These are phyloP conservation scores for Kluyveromyces sp. DNA, from an alignment of 1,139 yeast genomes.

Conservation along the genomic window DNA sequence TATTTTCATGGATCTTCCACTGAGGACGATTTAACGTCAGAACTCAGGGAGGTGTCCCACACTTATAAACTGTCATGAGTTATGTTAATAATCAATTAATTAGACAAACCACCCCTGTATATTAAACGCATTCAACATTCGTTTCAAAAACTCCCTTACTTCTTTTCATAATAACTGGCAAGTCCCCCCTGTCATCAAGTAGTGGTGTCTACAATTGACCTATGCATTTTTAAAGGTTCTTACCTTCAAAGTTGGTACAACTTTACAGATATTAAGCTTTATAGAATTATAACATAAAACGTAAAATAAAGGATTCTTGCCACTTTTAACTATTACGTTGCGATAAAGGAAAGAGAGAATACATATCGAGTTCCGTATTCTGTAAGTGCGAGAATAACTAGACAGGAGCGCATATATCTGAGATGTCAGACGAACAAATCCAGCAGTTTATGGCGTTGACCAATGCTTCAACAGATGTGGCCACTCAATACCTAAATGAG, in stretches of 20 bases:
- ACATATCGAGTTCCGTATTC: neutral
- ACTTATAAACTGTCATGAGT: conserved; percentile 11
- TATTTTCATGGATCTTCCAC: neutral
- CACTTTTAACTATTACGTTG: neutral
- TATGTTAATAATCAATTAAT: conserved; percentile 4
- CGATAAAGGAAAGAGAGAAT: neutral
- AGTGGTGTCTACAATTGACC: no score
- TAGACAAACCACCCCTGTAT: conserved; percentile 17
- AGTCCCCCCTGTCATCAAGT: no score
- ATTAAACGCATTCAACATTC: conserved; percentile 34
- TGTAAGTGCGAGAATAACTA: neutral
- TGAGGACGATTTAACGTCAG: neutral
- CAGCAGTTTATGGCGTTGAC: conserved; percentile 51
- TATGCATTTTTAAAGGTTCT: conserved; percentile 1
- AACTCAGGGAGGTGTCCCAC: neutral
- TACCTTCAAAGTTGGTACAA: neutral
- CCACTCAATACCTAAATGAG: conserved; percentile 37
- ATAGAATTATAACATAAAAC: no score
- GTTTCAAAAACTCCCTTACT: conserved; percentile 14
- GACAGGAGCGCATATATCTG: neutral
- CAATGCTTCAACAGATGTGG: conserved; percentile 39
- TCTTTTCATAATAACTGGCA: no score
- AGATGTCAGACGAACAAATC: conserved; percentile 30
- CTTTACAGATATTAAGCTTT: neutral
- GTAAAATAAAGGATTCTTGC: conserved; percentile 1